phyloP scores from a whole-genome alignment of 2,329 filamentous ascomycete genomes.

The Fusarium redolens region DNA sequence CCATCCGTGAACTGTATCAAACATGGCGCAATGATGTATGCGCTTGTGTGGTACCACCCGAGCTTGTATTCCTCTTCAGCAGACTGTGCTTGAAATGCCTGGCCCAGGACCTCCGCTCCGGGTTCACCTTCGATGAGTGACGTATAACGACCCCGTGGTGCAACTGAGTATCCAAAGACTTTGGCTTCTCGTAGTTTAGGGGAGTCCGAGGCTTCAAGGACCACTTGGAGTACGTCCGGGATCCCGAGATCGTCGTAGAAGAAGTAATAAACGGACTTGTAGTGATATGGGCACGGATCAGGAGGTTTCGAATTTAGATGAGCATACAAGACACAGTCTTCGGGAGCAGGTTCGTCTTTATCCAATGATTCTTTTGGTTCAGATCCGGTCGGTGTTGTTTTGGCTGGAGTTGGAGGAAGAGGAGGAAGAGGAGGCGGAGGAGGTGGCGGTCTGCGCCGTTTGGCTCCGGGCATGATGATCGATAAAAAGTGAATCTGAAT shows the following conservation, averaged over 20 bases:
- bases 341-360: background rate
- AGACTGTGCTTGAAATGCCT: background rate
- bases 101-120: background rate
- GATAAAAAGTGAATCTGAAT: background rate
- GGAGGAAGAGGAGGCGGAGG: background rate
- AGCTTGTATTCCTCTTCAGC: background rate
- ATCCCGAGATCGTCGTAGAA: background rate
- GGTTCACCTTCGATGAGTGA: background rate
- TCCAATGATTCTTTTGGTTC: background rate
- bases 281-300: background rate
- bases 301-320: background rate
- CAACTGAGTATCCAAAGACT: background rate
- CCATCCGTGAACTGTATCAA: background rate
- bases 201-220: background rate
- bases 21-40: background rate
- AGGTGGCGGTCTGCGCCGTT: background rate
- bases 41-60: background rate
- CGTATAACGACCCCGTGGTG: background rate
- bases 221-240: background rate
- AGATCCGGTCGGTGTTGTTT: background rate
- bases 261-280: background rate
- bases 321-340: background rate
- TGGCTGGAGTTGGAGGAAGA: background rate
- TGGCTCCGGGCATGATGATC: background rate
- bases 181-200: background rate